Evolutionary conservation across 108 stramenopile species (phyloP).

Genomic region (Skeletonema menzelii): DNA sequence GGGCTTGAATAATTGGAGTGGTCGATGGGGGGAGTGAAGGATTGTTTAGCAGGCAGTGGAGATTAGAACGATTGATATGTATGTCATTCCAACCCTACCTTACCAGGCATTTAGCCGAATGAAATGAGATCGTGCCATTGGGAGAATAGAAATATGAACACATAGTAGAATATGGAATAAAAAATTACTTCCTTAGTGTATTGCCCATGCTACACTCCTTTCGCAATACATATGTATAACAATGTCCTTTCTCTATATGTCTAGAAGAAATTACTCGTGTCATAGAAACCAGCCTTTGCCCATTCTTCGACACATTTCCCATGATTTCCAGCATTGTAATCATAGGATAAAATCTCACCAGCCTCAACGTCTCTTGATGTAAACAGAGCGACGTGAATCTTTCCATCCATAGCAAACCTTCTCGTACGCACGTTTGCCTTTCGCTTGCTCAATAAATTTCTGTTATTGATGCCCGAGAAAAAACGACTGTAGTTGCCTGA

Average conservation of each 20-base stretch:
- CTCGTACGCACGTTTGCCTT: conserved; percentile 52
- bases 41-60: no score
- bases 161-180: no score
- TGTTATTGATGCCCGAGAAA: conserved; percentile 53
- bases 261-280: conserved; percentile 54
- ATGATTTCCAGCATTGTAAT: conserved; percentile 55
- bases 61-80: no score
- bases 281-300: conserved; percentile 52
- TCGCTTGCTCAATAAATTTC: conserved; percentile 38
- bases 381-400: conserved; percentile 45
- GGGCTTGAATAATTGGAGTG: background rate
- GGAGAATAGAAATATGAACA: no score
- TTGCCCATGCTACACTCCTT: no score
- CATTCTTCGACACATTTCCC: conserved; percentile 40
- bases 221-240: no score
- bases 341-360: conserved; percentile 52
- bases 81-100: no score
- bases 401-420: conserved; percentile 45
- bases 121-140: no score
- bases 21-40: background rate
- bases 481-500: conserved; percentile 51
- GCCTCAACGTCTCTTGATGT: conserved; percentile 40
- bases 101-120: no score
- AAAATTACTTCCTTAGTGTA: no score
- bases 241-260: background rate